Conservation (phyloP, 306 rosid genomes). For the Canavalia gladiata region DNA sequence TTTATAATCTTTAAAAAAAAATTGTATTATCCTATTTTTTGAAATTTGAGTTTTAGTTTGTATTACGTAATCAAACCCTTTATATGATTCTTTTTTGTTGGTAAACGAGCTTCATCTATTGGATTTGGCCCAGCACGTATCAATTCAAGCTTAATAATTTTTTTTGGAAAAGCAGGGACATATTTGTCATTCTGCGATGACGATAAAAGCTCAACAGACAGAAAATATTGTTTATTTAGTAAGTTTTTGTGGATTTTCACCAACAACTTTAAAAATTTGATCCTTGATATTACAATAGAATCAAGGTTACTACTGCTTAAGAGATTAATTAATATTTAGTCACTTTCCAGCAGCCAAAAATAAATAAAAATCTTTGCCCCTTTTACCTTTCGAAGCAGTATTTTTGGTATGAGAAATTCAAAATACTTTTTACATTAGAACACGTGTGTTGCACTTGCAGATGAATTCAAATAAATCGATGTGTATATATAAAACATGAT, state of each 20-base stretch:
- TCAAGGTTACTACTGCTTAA: neutral
- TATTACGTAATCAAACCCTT: neutral
- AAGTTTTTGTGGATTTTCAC: neutral
- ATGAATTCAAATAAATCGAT: neutral
- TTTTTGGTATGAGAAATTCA: neutral
- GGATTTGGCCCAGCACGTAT: neutral
- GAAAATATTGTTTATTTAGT: neutral
- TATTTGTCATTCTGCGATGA: neutral
- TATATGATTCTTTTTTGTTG: neutral
- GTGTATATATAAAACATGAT: neutral
- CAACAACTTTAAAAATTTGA: slow-evolving; percentile 1
- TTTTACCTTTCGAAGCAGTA: slow-evolving; percentile 3
- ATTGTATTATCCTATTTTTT: neutral
- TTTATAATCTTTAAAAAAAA: neutral
- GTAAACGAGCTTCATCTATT: neutral
- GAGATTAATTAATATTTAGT: neutral
- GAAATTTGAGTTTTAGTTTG: neutral
- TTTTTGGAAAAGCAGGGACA: neutral
- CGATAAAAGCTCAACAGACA: neutral
- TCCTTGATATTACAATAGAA: neutral
- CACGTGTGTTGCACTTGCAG: slow-evolving; percentile 19
- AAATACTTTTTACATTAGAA: slow-evolving; percentile 1
- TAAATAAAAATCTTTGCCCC: neutral
- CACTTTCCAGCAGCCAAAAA: slow-evolving; percentile 24
- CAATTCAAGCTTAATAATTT: neutral